phyloP scores from a whole-genome alignment of 805 yeast species.

The Saccharomycopsis synnaedendra region DNA sequence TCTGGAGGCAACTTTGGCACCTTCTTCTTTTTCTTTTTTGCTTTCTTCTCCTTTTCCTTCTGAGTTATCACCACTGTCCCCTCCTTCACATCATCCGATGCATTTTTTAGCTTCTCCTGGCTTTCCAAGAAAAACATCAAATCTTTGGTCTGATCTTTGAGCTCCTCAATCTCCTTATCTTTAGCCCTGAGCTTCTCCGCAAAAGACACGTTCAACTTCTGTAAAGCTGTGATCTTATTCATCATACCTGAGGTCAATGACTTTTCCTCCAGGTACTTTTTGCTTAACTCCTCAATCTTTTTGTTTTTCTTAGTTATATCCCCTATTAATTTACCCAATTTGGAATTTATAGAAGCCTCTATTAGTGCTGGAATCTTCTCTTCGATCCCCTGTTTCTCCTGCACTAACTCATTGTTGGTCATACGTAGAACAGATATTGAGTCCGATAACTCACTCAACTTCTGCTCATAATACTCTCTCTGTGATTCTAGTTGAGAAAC shows the following conservation, averaged over 20 bases:
- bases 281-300: slow-evolving; percentile 1
- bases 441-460: slow-evolving; percentile 21
- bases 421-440: background rate
- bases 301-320: background rate
- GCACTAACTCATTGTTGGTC: slow-evolving; percentile 19
- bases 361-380: background rate
- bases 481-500: slow-evolving; percentile 79
- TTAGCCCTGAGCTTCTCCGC: slow-evolving; percentile 19
- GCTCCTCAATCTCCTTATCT: slow-evolving; percentile 31
- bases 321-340: background rate
- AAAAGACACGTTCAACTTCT: slow-evolving; percentile 19
- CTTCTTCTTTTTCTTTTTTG: slow-evolving; percentile 6
- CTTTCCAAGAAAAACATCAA: slow-evolving; percentile 72
- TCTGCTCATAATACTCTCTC: slow-evolving; percentile 65
- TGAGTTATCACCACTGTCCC: slow-evolving; percentile 45
- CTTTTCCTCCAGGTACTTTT: slow-evolving; percentile 35
- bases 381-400: slow-evolving; percentile 11
- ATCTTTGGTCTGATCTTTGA: slow-evolving; percentile 58
- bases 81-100: slow-evolving; percentile 59
- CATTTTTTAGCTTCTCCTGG: slow-evolving; percentile 59
- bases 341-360: background rate
- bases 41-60: slow-evolving; percentile 16
- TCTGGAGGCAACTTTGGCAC: slow-evolving; percentile 7
- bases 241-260: slow-evolving; percentile 31
- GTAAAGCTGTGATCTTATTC: slow-evolving; percentile 28